phyloP scores from a whole-genome alignment of 78 protist genomes.

The Cavenderia fasciculata region DNA sequence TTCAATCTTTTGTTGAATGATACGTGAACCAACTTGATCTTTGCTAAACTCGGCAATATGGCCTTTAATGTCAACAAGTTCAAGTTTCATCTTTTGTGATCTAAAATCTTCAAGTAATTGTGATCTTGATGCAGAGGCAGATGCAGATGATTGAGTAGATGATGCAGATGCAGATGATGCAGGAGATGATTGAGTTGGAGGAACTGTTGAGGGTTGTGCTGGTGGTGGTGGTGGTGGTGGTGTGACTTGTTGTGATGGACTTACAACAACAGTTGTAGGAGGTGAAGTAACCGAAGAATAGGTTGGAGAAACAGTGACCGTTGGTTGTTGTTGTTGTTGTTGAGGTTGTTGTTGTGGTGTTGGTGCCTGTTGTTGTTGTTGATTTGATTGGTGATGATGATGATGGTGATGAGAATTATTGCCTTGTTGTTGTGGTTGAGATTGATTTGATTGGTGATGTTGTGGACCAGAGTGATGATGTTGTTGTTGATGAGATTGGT shows the following conservation, averaged over 20 bases:
- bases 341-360: not conserved
- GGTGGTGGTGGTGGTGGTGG: not conserved
- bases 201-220: not conserved
- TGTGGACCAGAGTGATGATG: not conserved
- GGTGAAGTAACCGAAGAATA: too few species aligned
- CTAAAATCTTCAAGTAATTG: slow-evolving; percentile 79
- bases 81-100: slow-evolving; percentile 62
- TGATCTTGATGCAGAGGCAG: slow-evolving; percentile 35
- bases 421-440: slow-evolving; percentile 13
- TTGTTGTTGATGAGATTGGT: slow-evolving; percentile 14
- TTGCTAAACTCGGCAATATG: slow-evolving; percentile 92
- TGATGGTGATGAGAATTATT: too few species aligned
- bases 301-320: not conserved
- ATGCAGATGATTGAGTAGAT: not conserved
- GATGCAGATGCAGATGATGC: not conserved
- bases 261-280: too few species aligned
- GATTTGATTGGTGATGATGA: too few species aligned
- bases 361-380: slow-evolving; percentile 31
- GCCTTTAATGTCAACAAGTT: slow-evolving; percentile 84
- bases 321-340: slow-evolving; percentile 16
- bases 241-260: slow-evolving; percentile 19
- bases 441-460: slow-evolving; percentile 8
- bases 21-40: slow-evolving; percentile 99
- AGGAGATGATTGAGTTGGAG: not conserved
- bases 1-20: slow-evolving; percentile 97